phyloP scores from a whole-genome alignment of 2,329 filamentous ascomycete species.

The Ceratocystis eucalypticola region DNA sequence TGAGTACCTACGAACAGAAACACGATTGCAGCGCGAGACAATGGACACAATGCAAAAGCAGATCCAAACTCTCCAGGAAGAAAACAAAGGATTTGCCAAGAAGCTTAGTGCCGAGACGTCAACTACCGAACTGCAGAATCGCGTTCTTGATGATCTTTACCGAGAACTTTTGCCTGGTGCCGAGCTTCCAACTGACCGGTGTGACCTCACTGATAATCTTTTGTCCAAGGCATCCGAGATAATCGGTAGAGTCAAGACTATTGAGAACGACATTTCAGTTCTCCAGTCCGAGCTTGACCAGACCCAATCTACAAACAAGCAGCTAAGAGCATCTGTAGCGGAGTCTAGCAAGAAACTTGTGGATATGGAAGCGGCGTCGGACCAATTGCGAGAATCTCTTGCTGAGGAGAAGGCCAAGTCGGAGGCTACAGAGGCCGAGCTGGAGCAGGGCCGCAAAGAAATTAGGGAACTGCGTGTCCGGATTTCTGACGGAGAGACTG shows the following conservation, averaged over 20 bases:
- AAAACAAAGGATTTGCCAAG: constrained; percentile 37
- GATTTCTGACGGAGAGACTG: constrained; percentile 71
- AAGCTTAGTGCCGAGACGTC: constrained; percentile 40
- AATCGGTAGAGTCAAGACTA: constrained; percentile 43
- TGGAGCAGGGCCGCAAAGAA: constrained; percentile 53
- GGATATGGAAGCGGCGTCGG: constrained; percentile 37
- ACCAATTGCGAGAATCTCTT: constrained; percentile 41
- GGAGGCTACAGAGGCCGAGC: constrained; percentile 40
- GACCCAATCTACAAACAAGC: constrained; percentile 40
- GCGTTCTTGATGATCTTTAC: constrained; percentile 45
- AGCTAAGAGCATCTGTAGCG: constrained; percentile 45
- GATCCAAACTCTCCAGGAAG: constrained; percentile 41
- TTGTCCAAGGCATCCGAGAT: constrained; percentile 44
- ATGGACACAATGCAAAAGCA: constrained; percentile 45
- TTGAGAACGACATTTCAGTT: constrained; percentile 46
- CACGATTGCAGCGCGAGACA: constrained; percentile 44
- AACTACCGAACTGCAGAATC: constrained; percentile 37
- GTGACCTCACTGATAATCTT: constrained; percentile 47
- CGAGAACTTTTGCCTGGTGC: constrained; percentile 42
- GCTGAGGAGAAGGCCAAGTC: constrained; percentile 42
- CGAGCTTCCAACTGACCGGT: constrained; percentile 40
- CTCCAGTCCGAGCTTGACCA: constrained; percentile 51
- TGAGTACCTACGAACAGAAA: constrained; percentile 48
- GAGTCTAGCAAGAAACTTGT: constrained; percentile 31
- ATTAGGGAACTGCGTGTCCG: constrained; percentile 54